Conservation (phyloP, 2,329 filamentous ascomycete genomes). For the Penicillium sp. region DNA sequence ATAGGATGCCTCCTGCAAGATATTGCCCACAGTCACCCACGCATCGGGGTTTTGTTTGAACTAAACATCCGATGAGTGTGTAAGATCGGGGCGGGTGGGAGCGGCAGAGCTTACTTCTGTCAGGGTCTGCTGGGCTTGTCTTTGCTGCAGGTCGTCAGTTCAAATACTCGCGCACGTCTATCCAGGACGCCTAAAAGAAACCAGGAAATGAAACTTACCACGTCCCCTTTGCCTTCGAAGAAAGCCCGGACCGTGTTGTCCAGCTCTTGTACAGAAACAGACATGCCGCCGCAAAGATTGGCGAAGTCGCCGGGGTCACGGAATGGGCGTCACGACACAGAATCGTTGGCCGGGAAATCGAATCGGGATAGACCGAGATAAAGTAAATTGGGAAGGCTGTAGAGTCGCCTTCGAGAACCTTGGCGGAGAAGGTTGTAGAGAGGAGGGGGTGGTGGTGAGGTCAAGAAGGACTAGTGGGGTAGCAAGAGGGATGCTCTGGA, state of each 20-base stretch:
- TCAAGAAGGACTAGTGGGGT: conserved; percentile 18
- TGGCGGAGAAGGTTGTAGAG: conserved; percentile 3
- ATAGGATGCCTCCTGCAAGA: conserved; percentile 87
- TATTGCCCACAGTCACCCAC: conserved; percentile 96
- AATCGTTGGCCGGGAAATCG: not conserved
- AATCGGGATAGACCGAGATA: not conserved
- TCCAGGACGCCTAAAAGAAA: not conserved
- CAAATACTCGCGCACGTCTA: not conserved
- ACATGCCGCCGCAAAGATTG: conserved; percentile 50
- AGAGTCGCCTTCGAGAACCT: conserved; percentile 12
- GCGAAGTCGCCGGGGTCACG: conserved; percentile 30
- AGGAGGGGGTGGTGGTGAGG: conserved; percentile 14
- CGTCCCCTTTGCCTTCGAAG: conserved; percentile 92
- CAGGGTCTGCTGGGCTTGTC: conserved; percentile 85
- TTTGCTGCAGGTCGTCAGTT: conserved; percentile 64
- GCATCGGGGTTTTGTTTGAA: conserved; percentile 99
- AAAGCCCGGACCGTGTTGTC: conserved; percentile 95
- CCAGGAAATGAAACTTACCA: conserved; percentile 58
- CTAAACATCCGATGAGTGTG: conserved; percentile 48
- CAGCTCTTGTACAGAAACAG: conserved; percentile 82
- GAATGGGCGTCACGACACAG: conserved; percentile 18
- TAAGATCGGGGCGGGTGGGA: conserved; percentile 1
- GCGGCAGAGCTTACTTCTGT: conserved; percentile 68
- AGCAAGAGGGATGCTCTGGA: conserved; percentile 1
- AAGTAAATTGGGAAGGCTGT: not conserved